Evolutionary conservation across 257 asterid species (phyloP).

Genomic region (Solanum chmielewskii): DNA sequence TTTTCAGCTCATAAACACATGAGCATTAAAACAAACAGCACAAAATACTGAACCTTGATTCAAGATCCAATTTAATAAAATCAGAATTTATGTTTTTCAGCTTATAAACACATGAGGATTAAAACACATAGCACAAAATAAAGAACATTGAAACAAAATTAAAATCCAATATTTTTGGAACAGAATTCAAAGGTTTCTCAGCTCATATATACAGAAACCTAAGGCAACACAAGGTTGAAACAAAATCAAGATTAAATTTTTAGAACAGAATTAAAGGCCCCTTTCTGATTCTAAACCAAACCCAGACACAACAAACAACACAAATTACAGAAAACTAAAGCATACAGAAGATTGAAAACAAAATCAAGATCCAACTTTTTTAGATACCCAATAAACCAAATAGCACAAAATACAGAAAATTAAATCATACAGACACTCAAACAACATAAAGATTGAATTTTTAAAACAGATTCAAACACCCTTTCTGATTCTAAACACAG

Average conservation of each 20-base stretch:
- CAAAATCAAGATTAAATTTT: background rate
- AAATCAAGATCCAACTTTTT: background rate
- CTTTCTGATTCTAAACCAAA: background rate
- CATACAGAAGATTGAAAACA: background rate
- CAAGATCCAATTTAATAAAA: too few species aligned
- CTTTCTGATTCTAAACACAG: background rate
- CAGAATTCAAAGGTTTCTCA: background rate
- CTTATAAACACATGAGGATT: too few species aligned
- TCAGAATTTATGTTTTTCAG: too few species aligned
- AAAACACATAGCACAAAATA: too few species aligned
- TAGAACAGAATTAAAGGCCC: background rate
- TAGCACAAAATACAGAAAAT: background rate
- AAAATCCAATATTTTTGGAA: too few species aligned
- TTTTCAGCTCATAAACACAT: background rate
- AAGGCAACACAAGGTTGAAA: background rate
- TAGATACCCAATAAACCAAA: background rate
- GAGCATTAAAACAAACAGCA: background rate
- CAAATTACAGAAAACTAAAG: background rate
- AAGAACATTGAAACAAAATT: too few species aligned
- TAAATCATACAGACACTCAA: background rate
- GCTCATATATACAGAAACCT: background rate
- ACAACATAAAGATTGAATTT: background rate
- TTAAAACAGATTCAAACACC: background rate
- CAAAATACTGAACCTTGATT: background rate
- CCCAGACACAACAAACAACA: background rate